Base-by-base conservation (phyloP, 345 rosid species). In the Hevea brasiliensis region DNA sequence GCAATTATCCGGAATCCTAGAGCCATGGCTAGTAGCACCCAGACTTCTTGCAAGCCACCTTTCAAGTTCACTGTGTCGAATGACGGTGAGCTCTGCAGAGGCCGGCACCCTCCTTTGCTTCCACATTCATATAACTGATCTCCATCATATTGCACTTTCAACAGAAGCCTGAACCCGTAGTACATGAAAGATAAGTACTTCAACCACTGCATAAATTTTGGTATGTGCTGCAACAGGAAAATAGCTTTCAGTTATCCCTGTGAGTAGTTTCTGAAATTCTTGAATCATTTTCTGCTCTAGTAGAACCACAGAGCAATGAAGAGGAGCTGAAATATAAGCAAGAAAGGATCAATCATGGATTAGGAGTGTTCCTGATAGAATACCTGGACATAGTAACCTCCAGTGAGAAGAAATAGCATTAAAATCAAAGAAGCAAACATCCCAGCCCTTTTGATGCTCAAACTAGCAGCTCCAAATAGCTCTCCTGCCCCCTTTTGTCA, bases 331-430 rank as follows among this genome's bases (percentile, higher is more conserved):
- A 32, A 32, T 32, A 32, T 32, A 32, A 32, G 4, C 37, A 32
- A 32, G 37, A 32, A 32, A 32, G 37, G 4, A 32, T 4, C 37
- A 32, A 32, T n/a, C n/a, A n/a, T n/a, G n/a, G n/a, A n/a, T n/a
- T n/a, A n/a, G n/a, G n/a, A n/a, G n/a, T n/a, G n/a, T 32, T 32
- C 37, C 37, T 4, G 18, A 18, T 42, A 14, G 10, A 53, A 40
- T 81, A 94, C 97, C 96, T 94, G 98, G 47, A 92, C 96, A 71
- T 95, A 91, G 84, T 92, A 92, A n/a, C 99, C 98, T 79, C 96
- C 98, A 2, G 96, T 95, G 72, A 95, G 93, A 76, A 92, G 96
- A 82, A 92, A 92, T 53, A 90, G 56, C 98, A 92, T 93, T 56
- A 95, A 81, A 20, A 93, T 74, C 79, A 92, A 82, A 47, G 99